Evolutionary conservation across 106 monocot species (phyloP), one percentile per base, ranked within the genome.

Genomic region (Dendrobium nobile): DNA sequence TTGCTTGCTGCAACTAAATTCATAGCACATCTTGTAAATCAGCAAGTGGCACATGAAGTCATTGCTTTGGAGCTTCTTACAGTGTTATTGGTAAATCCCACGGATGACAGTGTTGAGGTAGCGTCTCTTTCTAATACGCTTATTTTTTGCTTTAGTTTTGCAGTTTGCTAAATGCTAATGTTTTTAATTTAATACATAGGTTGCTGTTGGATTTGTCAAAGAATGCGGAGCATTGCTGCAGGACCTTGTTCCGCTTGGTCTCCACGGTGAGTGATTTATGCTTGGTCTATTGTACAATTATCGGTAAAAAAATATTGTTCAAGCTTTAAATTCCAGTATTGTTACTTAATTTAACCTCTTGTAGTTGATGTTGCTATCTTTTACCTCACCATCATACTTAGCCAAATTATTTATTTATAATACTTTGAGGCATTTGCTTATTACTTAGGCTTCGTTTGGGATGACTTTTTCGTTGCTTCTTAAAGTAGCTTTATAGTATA

Each of bases 71-170:
- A 96, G 82, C 88, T 96, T 67, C 94, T 97, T 1, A 97, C 94
- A 2, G 84, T 97, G 28, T 85, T 97, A 0, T 48, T 97, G 78
- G 92, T 94, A 59, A 94, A 94, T 37, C 96, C 96, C 8, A 94
- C 94, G 9, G 96, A 97, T 85, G 96, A 97, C 64, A 92, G 96
- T 82, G 96, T 97, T 1, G 96, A 97, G 92, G 95, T 96, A 78
- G 68, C 17, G 4, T 80, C 31, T 72, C 72, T 51, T 77, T 64
- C 48, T 6, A 31, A 22, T n/a, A 40, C 44, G 24, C 44, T 18
- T 72, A 77, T 3, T 31, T 28, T 61, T 22, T 45, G 22, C 7
- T 19, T 65, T 78, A 13, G 20, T 75, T 61, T 78, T 20, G 18
- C 2, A 2, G 2, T 55, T 19, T 74, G 19, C 54, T 77, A 3